A percentile compares a stretch with the other conserved stretches of the same genome.
phyloP scores from a whole-genome alignment of 1,284 basidiomycete species.

The Pseudozyma sp. region DNA sequence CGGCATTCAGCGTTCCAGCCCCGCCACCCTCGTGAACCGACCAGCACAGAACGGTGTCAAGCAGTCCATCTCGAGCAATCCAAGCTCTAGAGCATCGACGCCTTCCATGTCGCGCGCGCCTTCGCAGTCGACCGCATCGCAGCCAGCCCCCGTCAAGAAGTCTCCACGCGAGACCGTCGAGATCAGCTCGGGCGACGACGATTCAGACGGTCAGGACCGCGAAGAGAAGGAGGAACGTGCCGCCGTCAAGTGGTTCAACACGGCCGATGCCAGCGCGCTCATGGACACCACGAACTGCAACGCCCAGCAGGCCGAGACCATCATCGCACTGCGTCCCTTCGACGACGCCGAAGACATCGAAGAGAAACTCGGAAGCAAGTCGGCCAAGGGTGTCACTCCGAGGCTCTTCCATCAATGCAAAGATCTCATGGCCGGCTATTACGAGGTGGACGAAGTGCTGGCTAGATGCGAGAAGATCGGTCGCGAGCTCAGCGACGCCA shows the following conservation, averaged over 20 bases:
- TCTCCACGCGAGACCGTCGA: constrained; percentile 17
- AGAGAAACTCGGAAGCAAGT: constrained; percentile 76
- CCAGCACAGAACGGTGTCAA: constrained; percentile 15
- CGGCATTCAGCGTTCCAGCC: constrained; percentile 11
- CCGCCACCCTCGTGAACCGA: constrained; percentile 4
- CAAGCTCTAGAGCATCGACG: constrained; percentile 25
- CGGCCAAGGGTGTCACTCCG: constrained; percentile 91
- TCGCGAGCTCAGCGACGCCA: constrained; percentile 73
- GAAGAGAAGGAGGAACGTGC: constrained; percentile 52
- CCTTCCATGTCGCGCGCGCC: constrained; percentile 21
- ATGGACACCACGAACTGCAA: constrained; percentile 91
- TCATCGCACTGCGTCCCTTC: constrained; percentile 86
- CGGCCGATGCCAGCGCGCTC: constrained; percentile 77
- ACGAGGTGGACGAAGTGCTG: constrained; percentile 88
- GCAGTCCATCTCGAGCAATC: constrained; percentile 13
- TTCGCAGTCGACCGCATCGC: constrained; percentile 7
- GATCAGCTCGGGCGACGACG: constrained; percentile 57
- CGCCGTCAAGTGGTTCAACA: constrained; percentile 82
- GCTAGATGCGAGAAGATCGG: constrained; percentile 89
- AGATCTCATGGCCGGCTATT: constrained; percentile 86
- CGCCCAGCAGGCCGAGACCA: constrained; percentile 81
- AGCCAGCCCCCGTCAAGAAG: constrained; percentile 13
- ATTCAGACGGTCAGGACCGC: constrained; percentile 52
- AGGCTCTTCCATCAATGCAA: constrained; percentile 90
- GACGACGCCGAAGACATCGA: constrained; percentile 76